Conservation (phyloP, 768 basidiomycete species). For the Phaeotremella fagi region DNA sequence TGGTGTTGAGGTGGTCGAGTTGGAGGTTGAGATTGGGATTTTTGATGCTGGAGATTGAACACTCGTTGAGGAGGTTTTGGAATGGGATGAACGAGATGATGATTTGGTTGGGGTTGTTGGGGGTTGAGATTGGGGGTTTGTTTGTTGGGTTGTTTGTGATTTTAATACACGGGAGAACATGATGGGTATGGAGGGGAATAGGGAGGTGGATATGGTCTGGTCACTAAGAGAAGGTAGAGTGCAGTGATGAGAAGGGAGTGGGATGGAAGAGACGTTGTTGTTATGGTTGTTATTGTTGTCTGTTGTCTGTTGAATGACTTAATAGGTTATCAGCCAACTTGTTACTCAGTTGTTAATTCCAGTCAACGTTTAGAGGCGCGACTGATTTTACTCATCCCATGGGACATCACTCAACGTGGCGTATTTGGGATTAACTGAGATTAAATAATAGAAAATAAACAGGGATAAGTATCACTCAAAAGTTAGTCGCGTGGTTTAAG, state of each 20-base stretch:
- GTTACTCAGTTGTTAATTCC: too few species aligned
- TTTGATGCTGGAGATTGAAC: constrained; percentile 40
- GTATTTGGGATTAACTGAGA: too few species aligned
- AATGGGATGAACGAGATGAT: constrained; percentile 16
- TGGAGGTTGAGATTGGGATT: constrained; percentile 44
- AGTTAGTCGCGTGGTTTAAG: too few species aligned
- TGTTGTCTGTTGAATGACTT: too few species aligned
- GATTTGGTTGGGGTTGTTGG: constrained; percentile 36
- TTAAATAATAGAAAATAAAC: too few species aligned
- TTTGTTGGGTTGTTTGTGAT: constrained; percentile 28
- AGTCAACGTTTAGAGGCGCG: too few species aligned
- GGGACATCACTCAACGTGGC: too few species aligned
- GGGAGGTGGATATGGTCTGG: background rate
- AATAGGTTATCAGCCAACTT: too few species aligned
- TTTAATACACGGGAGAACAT: constrained; percentile 47
- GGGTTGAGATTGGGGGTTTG: constrained; percentile 20
- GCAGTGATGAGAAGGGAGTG: background rate
- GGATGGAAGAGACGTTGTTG: background rate
- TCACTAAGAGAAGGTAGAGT: too few species aligned
- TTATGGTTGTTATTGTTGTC: too few species aligned
- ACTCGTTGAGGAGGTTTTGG: constrained; percentile 20
- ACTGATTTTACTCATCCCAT: too few species aligned
- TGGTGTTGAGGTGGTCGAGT: constrained; percentile 27
- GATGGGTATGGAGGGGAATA: constrained; percentile 2
- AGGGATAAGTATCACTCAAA: too few species aligned